Base-by-base conservation (phyloP, 108 stramenopile species). In the Pelagomonas calceolata region DNA sequence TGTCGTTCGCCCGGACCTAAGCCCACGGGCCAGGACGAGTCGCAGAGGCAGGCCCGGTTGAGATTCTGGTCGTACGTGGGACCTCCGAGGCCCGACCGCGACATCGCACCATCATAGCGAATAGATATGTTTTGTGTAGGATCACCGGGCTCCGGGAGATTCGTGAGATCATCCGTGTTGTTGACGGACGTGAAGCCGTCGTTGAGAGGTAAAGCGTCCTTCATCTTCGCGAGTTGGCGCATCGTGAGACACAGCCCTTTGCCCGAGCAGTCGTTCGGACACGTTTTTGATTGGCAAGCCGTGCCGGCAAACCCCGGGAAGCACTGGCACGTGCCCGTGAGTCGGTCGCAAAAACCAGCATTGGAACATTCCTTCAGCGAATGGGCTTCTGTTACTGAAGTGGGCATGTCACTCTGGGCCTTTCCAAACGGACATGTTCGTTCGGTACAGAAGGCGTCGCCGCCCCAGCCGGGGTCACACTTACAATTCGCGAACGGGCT, bases 231-330 rank as follows among this genome's bases (percentile, higher is more conserved):
- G 64, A 86, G 63, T 29, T 82, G 45, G 34, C 69, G 45, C 70
- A 86, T 78, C 39, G 68, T 83, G n/a, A 86, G 30, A 74, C 86
- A 87, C 36, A 68, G 71, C 14, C 86, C 86, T 64, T 87, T 66
- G 18, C 76, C 79, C n/a, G 34, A 37, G 72, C 79, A 80, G 10
- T 69, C 75, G 69, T 77, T 80, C 4, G 79, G 77, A 43, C 83
- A 81, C 0, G 29, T 4, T 26, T 16, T 60, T 4, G 7, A 26
- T 45, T 46, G 33, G 68, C 80, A 81, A 0, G 69, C 68, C n/a
- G 71, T 33, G 9, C 80, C 80, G 26, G 30, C 10, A 31, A 32
- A 81, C 4, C 68, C 68, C n/a, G 68, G 35, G 44, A 74, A 77
- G 37, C 80, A 81, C 4, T 32, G 26, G 60, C 80, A 81, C 66